phyloP scores from a whole-genome alignment of 179 eudicot genomes.

The Silene vulgaris region DNA sequence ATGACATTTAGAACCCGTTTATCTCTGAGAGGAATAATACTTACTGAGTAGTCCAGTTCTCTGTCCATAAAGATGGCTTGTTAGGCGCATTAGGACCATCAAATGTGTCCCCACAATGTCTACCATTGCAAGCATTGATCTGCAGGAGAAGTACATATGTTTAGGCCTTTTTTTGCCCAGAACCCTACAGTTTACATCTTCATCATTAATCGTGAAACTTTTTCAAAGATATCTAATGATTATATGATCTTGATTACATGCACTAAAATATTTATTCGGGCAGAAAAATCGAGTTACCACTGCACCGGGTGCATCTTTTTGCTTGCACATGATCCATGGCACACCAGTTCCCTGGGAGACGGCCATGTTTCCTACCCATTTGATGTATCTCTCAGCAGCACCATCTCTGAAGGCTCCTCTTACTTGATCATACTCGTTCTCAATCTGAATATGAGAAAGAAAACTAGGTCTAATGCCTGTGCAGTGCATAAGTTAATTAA shows the following conservation, averaged over 20 bases:
- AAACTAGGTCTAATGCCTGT: not conserved
- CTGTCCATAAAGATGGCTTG: conserved; percentile 88
- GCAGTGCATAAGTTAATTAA: too few relatives aligned
- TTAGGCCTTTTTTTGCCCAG: not conserved
- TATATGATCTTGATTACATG: not conserved
- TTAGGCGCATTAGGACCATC: conserved; percentile 70
- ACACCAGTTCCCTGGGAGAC: conserved; percentile 44
- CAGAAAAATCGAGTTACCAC: conserved; percentile 59
- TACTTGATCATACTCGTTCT: conserved; percentile 75
- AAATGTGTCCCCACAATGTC: conserved; percentile 92
- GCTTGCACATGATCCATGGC: conserved; percentile 98
- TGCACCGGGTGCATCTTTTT: conserved; percentile 58
- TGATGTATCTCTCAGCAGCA: conserved; percentile 45
- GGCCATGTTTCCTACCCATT: conserved; percentile 80
- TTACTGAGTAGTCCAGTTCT: conserved; percentile 98
- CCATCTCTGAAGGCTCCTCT: conserved; percentile 44
- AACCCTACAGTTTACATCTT: too few relatives aligned
- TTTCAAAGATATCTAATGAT: too few relatives aligned
- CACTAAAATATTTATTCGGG: not conserved
- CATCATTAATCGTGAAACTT: too few relatives aligned
- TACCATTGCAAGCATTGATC: conserved; percentile 91
- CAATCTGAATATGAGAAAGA: conserved; percentile 40
- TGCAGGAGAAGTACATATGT: conserved; percentile 18
- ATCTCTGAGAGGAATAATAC: conserved; percentile 18
- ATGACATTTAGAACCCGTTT: not conserved